Percentiles rank a stretch among this genome's conserved stretches.
Evolutionary conservation across 306 rosid genomes (phyloP).

Genomic region (Casuarina cunninghamiana): DNA sequence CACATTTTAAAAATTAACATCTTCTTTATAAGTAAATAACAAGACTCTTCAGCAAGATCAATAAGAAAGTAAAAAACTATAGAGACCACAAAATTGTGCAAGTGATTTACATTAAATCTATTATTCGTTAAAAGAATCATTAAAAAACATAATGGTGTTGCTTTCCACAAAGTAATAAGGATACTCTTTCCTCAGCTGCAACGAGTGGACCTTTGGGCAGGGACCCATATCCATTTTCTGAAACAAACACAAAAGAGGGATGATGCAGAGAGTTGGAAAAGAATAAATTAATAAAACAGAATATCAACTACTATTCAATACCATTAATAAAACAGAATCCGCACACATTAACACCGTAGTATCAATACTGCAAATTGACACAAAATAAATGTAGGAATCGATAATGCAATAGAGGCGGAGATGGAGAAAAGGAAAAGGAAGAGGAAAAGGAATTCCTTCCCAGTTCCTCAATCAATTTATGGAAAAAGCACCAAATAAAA

Average conservation of each 20-base stretch:
- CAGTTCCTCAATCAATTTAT: neutral
- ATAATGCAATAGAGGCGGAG: neutral
- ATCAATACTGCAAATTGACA: neutral
- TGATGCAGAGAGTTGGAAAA: neutral
- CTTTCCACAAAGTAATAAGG: conserved; percentile 45
- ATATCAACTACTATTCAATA: neutral
- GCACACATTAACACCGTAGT: neutral
- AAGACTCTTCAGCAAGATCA: neutral
- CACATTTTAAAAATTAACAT: neutral
- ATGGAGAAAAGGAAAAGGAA: neutral
- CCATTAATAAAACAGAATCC: neutral
- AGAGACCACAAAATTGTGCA: neutral
- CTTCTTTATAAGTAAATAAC: neutral
- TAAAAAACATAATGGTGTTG: neutral
- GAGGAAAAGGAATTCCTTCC: neutral
- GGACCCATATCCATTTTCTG: conserved; percentile 99
- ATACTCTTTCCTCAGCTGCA: conserved; percentile 99
- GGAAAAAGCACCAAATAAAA: neutral
- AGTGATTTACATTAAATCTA: neutral
- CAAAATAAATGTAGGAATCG: neutral
- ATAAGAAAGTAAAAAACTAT: neutral
- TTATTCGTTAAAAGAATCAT: neutral
- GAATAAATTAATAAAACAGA: neutral
- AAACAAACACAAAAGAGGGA: conserved; percentile 20
- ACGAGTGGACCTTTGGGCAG: conserved; percentile 96